Base-by-base conservation (phyloP, 495 filamentous ascomycete species). In the Pyrenopolyporus hunteri region DNA sequence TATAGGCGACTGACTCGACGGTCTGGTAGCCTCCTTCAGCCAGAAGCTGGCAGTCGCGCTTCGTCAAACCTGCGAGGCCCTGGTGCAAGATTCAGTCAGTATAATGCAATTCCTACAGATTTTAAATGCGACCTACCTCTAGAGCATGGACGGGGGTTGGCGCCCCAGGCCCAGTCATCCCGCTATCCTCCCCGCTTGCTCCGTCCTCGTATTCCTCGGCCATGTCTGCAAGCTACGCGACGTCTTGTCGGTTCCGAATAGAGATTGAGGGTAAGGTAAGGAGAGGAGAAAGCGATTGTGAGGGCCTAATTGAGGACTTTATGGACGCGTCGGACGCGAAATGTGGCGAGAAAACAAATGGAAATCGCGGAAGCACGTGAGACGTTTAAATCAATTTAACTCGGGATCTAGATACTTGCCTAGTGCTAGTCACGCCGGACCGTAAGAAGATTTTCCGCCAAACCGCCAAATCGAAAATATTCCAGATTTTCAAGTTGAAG, bases 1-100 rank as follows among this genome's bases (percentile, higher is more conserved):
- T 97, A 73, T 98, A 98, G 28, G 94, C 94, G 31, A 98, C 87
- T 0, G 92, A 86, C 73, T 98, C 94, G 14, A 98, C 91, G 3
- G 94, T 98, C 70, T 97, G 88, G 68, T 86, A 98, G 2, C 94
- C 94, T 22, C 89, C 93, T 71, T 98, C 94, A 25, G 95, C 77
- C 25, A 98, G 83, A 33, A 95, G 78, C 70, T 98, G 93, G 66
- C 97, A 95, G 71, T 98, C 94, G 51, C 94, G 85, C 23, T 90
- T 90, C n/a, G 90, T 95, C 57, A 98, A 78, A 2, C 95, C 94
- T 36, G 87, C 86, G 67, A 91, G 73, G 31, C 90, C 88, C 88
- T 94, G 42, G 16, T 28, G 13, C 7, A 47, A 62, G 39, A 60
- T 66, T n/a, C 25, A 62, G 57, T 58, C 25, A 45, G 25, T 39